Evolutionary conservation across 495 filamentous ascomycete species (phyloP).

Genomic region (Xylona heveae): DNA sequence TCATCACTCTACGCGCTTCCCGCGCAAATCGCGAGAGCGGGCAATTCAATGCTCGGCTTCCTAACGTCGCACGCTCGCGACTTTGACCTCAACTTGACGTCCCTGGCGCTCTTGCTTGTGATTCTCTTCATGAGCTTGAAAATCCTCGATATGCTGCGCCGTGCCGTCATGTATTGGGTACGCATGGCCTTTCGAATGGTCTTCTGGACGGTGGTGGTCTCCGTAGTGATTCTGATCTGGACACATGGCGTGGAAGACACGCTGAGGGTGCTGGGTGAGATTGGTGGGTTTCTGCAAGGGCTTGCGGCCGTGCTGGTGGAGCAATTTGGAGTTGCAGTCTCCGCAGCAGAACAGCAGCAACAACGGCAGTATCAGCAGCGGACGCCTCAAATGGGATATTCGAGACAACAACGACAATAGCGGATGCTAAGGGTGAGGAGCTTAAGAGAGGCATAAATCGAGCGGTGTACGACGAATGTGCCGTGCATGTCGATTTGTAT

Average conservation of each 20-base stretch:
- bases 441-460: no score
- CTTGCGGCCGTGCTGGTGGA: slow-evolving; percentile 33
- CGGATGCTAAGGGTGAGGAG: no score
- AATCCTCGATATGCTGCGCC: slow-evolving; percentile 41
- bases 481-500: no score
- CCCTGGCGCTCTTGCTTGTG: slow-evolving; percentile 31
- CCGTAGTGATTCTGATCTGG: slow-evolving; percentile 32
- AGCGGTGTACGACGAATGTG: no score
- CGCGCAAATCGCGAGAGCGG: no score
- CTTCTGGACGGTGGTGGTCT: slow-evolving; percentile 34
- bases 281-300: slow-evolving; percentile 27
- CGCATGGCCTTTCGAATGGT: slow-evolving; percentile 30
- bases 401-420: no score
- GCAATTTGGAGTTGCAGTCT: slow-evolving; percentile 10
- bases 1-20: slow-evolving; percentile 27
- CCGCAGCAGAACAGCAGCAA: slow-evolving; percentile 1
- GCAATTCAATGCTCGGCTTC: no score
- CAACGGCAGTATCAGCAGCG: no score
- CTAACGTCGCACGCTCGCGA: not conserved
- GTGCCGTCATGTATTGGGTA: slow-evolving; percentile 57
- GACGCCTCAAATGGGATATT: no score
- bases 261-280: slow-evolving; percentile 33
- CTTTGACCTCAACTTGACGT: slow-evolving; percentile 34
- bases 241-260: slow-evolving; percentile 40
- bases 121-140: slow-evolving; percentile 39